These are phyloP conservation scores for Alternaria sp. DNA, from an alignment of 2,329 filamentous ascomycete genomes.

Conservation along the genomic window DNA sequence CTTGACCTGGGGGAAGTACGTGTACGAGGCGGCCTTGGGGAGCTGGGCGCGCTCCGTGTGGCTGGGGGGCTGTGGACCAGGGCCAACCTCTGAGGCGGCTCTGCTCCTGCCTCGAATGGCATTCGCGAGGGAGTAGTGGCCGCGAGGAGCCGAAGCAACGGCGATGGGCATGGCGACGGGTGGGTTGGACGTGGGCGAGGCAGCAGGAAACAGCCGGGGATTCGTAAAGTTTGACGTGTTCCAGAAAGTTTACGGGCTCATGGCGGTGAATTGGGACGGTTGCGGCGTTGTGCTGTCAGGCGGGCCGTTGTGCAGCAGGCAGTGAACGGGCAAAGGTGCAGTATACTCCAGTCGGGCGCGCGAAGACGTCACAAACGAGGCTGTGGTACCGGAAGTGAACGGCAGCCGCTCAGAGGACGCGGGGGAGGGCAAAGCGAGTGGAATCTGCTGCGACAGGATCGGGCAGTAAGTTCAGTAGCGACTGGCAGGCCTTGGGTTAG, in stretches of 20 bases:
- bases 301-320: slow-evolving; percentile 22
- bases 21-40: slow-evolving; percentile 50
- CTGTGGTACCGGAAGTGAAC: slow-evolving; percentile 19
- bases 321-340: background rate
- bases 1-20: slow-evolving; percentile 50
- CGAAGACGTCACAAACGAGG: slow-evolving; percentile 32
- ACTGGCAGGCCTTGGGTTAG: slow-evolving; percentile 23
- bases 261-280: slow-evolving; percentile 22
- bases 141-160: slow-evolving; percentile 38
- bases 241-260: slow-evolving; percentile 23
- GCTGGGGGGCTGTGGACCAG: slow-evolving; percentile 28
- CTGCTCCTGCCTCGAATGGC: slow-evolving; percentile 39
- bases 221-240: slow-evolving; percentile 1
- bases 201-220: slow-evolving; percentile 1
- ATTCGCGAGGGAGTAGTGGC: slow-evolving; percentile 40
- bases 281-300: slow-evolving; percentile 22
- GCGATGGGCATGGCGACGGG: slow-evolving; percentile 40
- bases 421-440: slow-evolving; percentile 13
- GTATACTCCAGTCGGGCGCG: slow-evolving; percentile 1
- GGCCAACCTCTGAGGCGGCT: slow-evolving; percentile 41
- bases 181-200: slow-evolving; percentile 1
- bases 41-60: slow-evolving; percentile 37
- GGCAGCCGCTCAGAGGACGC: slow-evolving; percentile 6
- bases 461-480: slow-evolving; percentile 19
- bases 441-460: background rate